Evolutionary conservation across 306 rosid genomes (phyloP).

Genomic region (Styphnolobium japonicum): DNA sequence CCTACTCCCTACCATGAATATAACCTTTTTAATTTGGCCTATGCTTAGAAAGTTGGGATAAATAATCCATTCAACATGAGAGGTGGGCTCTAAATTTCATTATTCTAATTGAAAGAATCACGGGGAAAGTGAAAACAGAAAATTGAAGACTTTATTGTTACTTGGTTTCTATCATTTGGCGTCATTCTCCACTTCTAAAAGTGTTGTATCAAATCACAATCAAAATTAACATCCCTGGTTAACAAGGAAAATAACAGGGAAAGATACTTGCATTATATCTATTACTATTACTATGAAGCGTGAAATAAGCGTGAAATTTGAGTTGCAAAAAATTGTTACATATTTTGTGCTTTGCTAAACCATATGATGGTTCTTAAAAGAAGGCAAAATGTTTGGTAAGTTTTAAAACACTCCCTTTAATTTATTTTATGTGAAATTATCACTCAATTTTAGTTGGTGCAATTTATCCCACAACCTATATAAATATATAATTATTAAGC

Average conservation of each 20-base stretch:
- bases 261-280: not conserved
- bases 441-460: too few relatives aligned
- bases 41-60: not conserved
- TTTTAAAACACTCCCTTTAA: too few relatives aligned
- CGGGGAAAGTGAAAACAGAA: not conserved
- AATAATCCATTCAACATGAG: not conserved
- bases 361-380: too few relatives aligned
- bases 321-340: too few relatives aligned
- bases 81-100: not conserved
- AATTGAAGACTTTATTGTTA: not conserved
- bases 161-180: not conserved
- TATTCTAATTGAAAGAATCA: slow-evolving; percentile 2
- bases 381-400: too few relatives aligned
- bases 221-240: not conserved
- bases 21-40: not conserved
- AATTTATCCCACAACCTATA: too few relatives aligned
- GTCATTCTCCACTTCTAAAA: not conserved
- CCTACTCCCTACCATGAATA: not conserved
- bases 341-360: too few relatives aligned
- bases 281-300: too few relatives aligned
- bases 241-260: not conserved
- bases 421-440: too few relatives aligned
- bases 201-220: not conserved
- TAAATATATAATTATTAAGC: too few relatives aligned
- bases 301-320: too few relatives aligned